Conservation (phyloP, 2,329 filamentous ascomycete genomes). For the Orbilia ellipsospora region DNA sequence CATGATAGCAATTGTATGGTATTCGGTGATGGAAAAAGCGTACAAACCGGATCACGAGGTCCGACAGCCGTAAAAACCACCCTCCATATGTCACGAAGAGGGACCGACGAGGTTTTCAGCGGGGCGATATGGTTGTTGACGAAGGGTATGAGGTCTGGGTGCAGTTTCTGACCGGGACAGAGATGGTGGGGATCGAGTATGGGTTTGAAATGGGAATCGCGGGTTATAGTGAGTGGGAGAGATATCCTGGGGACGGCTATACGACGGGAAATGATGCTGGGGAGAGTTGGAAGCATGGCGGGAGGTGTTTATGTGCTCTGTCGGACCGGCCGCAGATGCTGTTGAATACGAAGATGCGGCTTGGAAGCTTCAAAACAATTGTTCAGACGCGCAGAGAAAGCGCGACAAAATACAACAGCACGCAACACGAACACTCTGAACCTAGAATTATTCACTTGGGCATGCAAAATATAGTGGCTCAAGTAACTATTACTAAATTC, state of each 20-base stretch:
- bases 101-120: background rate
- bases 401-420: constrained; percentile 4
- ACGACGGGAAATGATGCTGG: constrained; percentile 23
- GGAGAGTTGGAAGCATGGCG: constrained; percentile 24
- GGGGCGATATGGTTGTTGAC: constrained; percentile 11
- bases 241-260: background rate
- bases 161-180: constrained; percentile 32
- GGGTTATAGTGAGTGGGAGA: background rate
- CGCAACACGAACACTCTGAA: background rate
- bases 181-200: constrained; percentile 17
- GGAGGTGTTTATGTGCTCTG: background rate
- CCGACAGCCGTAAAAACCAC: constrained; percentile 37
- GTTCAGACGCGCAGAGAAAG: too few relatives aligned
- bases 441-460: background rate
- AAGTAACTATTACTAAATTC: too few relatives aligned
- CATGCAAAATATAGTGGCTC: background rate
- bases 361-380: too few relatives aligned
- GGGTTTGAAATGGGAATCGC: background rate
- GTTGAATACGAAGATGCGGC: background rate
- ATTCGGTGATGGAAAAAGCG: background rate
- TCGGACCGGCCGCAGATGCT: constrained; percentile 14
- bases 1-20: background rate
- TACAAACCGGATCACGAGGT: constrained; percentile 53
- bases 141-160: constrained; percentile 34
- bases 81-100: constrained; percentile 34